phyloP scores from a whole-genome alignment of 148 eudicot species.

The Polygonum maritimum region DNA sequence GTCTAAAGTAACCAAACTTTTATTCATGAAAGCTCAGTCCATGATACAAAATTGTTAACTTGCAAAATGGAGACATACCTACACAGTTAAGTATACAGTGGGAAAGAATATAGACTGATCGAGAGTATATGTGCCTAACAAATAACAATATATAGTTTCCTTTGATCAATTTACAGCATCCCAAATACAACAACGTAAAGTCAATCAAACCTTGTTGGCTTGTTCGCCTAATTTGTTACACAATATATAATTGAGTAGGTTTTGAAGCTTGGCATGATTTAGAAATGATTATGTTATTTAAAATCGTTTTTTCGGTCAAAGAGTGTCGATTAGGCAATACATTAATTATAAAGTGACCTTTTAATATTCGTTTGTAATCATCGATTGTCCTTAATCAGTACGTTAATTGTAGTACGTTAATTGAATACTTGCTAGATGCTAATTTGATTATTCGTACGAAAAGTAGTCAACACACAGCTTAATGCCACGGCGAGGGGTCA shows the following conservation, averaged over 20 bases:
- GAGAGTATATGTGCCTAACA: not conserved
- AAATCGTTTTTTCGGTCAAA: not conserved
- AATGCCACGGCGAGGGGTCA: not conserved
- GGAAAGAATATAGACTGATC: not conserved
- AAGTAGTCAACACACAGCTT: conserved; percentile 4
- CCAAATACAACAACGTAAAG: not conserved
- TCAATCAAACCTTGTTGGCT: not conserved
- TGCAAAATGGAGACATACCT: not conserved
- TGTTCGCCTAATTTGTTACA: not conserved
- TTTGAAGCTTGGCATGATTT: not conserved
- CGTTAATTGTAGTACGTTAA: not conserved
- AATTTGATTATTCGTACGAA: not conserved
- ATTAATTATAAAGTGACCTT: not conserved
- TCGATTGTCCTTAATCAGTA: not conserved
- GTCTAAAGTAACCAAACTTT: not conserved
- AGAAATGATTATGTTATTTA: not conserved
- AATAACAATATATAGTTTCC: not conserved
- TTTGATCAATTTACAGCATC: not conserved
- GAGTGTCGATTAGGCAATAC: not conserved
- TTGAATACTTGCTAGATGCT: not conserved
- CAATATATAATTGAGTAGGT: not conserved
- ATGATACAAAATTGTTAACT: not conserved
- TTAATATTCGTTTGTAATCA: not conserved
- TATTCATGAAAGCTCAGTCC: conserved; percentile 6
- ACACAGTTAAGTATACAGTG: not conserved